Percentiles rank a stretch among this genome's conserved stretches.
Conservation (phyloP, 2,329 filamentous ascomycete genomes). For the Cryphonectria japonica region DNA sequence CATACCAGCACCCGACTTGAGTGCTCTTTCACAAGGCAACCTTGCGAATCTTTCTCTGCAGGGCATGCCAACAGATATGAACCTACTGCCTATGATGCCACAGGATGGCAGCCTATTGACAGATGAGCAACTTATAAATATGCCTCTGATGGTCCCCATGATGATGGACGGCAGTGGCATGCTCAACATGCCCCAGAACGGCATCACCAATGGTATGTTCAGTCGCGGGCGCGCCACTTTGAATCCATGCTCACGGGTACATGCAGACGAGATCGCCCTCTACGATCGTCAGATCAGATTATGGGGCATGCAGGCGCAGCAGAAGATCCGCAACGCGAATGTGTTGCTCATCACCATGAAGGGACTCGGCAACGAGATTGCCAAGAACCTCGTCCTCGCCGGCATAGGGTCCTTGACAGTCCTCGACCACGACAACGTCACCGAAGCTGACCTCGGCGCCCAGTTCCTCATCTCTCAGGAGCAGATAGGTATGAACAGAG, state of each 20-base stretch:
- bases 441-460: conserved; percentile 77
- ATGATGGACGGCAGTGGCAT: conserved; percentile 30
- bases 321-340: conserved; percentile 86
- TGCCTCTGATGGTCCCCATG: conserved; percentile 40
- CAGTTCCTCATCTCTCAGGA: conserved; percentile 77
- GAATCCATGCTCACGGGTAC: conserved; percentile 1
- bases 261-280: conserved; percentile 86
- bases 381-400: conserved; percentile 95
- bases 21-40: conserved; percentile 21
- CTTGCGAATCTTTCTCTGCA: conserved; percentile 28
- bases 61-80: conserved; percentile 26
- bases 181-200: conserved; percentile 26
- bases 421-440: conserved; percentile 75
- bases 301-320: conserved; percentile 95
- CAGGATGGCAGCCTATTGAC: conserved; percentile 30
- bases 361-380: conserved; percentile 89
- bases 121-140: conserved; percentile 33
- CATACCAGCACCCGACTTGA: conserved; percentile 14
- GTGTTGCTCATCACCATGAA: conserved; percentile 88
- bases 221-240: background rate
- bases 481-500: conserved; percentile 80
- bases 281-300: conserved; percentile 97
- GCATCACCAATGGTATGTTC: conserved; percentile 29
- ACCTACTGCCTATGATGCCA: conserved; percentile 32
- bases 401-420: conserved; percentile 91